These are phyloP conservation scores for Phyllosticta capitalensis DNA, from an alignment of 2,329 filamentous ascomycete genomes.

Conservation along the genomic window DNA sequence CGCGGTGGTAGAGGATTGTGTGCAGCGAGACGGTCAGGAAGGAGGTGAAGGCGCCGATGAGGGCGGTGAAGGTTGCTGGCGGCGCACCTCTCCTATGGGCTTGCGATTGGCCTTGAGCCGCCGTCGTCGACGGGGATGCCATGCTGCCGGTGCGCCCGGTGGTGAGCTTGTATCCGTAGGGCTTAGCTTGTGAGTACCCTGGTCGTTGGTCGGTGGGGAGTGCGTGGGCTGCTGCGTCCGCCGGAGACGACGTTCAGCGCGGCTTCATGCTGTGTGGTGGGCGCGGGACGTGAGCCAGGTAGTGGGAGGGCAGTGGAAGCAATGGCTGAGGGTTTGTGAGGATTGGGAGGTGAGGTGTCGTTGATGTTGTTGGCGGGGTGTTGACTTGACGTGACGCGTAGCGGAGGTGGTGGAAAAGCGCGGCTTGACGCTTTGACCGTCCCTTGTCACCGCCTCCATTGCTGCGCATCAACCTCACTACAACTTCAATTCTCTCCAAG, in stretches of 20 bases:
- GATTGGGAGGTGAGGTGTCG: neutral
- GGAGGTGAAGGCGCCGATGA: constrained; percentile 62
- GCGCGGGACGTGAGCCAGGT: neutral
- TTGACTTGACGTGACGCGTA: neutral
- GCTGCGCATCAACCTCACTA: neutral
- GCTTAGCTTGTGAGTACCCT: neutral
- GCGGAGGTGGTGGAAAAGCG: neutral
- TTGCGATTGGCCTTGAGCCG: neutral
- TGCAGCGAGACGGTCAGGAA: constrained; percentile 80
- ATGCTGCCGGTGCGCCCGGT: neutral
- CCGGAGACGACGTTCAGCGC: neutral
- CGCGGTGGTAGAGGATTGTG: constrained; percentile 74
- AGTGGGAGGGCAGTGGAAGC: too few relatives aligned
- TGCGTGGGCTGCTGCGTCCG: neutral
- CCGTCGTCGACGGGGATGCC: neutral
- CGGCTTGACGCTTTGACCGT: neutral
- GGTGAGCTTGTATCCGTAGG: neutral
- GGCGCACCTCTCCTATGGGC: neutral
- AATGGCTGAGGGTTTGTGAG: neutral
- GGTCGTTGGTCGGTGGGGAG: neutral
- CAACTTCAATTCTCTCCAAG: neutral
- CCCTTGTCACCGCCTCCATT: neutral
- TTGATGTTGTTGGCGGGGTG: neutral
- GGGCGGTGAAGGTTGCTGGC: constrained; percentile 38
- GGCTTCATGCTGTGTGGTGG: neutral